These are phyloP conservation scores for Penicillium rolfsii DNA, from an alignment of 2,329 filamentous ascomycete species.

Conservation along the genomic window DNA sequence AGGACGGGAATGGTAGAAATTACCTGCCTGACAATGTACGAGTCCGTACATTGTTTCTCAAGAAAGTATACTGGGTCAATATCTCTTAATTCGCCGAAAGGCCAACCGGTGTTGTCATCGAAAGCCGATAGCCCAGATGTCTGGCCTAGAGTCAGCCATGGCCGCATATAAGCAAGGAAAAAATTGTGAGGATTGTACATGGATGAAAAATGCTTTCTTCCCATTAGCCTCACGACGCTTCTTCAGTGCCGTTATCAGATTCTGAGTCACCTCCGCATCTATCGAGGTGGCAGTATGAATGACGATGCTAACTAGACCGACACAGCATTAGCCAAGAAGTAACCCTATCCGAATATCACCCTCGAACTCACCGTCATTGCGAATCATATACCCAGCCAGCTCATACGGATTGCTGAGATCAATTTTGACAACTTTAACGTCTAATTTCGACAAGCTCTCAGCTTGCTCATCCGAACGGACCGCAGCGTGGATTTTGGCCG, in stretches of 20 bases:
- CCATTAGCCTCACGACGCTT: constrained; percentile 7
- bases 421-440: not conserved
- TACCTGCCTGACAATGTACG: constrained; percentile 13
- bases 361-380: constrained; percentile 1
- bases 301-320: constrained; percentile 5
- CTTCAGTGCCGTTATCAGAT: constrained; percentile 3
- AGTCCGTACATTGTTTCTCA: constrained; percentile 11
- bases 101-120: constrained; percentile 4
- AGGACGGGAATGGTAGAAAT: not conserved
- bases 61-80: constrained; percentile 9
- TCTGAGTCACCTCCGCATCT: not conserved
- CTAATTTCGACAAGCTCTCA: not conserved
- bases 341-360: not conserved
- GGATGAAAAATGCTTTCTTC: constrained; percentile 5
- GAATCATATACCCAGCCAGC: constrained; percentile 1
- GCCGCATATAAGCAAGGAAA: not conserved
- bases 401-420: constrained; percentile 5
- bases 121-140: constrained; percentile 6
- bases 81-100: not conserved
- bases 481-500: constrained; percentile 1
- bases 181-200: not conserved
- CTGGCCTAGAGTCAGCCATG: not conserved
- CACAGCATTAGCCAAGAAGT: not conserved
- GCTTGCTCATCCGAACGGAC: constrained; percentile 9
- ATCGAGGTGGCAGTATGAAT: constrained; percentile 9